These are phyloP conservation scores for Monosporascus sp. DNA, from an alignment of 2,329 filamentous ascomycete genomes.

Conservation along the genomic window DNA sequence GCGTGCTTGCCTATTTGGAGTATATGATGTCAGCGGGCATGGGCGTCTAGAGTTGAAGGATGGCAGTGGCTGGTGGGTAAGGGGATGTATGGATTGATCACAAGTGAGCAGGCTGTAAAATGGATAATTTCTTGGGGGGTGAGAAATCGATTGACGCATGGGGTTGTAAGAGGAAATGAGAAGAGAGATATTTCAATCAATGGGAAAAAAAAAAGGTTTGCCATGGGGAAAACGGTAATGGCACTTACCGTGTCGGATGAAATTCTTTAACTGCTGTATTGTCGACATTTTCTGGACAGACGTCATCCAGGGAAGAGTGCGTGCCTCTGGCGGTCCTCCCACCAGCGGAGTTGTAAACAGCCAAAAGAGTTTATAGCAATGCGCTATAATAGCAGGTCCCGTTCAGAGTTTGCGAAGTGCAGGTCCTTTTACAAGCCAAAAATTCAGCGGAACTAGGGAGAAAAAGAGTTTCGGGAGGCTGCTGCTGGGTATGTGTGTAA, in stretches of 20 bases:
- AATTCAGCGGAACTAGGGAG: not conserved
- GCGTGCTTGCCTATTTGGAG: slow-evolving; percentile 72
- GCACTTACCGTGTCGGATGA: slow-evolving; percentile 78
- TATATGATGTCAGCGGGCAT: slow-evolving; percentile 29
- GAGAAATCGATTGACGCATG: not conserved
- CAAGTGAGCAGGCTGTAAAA: not conserved
- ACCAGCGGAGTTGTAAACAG: not conserved
- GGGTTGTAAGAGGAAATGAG: not conserved
- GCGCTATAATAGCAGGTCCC: not conserved
- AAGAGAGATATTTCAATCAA: slow-evolving; percentile 1
- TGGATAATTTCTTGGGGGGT: not conserved
- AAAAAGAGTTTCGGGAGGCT: not conserved
- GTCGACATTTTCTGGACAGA: slow-evolving; percentile 48
- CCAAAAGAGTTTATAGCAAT: not conserved
- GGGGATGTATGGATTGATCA: not conserved
- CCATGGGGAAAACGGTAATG: not conserved
- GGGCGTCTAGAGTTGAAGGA: slow-evolving; percentile 5
- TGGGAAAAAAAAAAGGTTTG: slow-evolving; percentile 2
- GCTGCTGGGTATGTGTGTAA: too few species aligned
- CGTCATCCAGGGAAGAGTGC: slow-evolving; percentile 14
- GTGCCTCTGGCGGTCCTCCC: slow-evolving; percentile 5
- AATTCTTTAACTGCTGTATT: slow-evolving; percentile 96
- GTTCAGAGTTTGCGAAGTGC: not conserved
- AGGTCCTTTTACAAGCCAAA: not conserved
- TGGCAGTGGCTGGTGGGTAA: not conserved